These are phyloP conservation scores for Cladophialophora immunda DNA, from an alignment of 2,329 filamentous ascomycete species.

Conservation along the genomic window DNA sequence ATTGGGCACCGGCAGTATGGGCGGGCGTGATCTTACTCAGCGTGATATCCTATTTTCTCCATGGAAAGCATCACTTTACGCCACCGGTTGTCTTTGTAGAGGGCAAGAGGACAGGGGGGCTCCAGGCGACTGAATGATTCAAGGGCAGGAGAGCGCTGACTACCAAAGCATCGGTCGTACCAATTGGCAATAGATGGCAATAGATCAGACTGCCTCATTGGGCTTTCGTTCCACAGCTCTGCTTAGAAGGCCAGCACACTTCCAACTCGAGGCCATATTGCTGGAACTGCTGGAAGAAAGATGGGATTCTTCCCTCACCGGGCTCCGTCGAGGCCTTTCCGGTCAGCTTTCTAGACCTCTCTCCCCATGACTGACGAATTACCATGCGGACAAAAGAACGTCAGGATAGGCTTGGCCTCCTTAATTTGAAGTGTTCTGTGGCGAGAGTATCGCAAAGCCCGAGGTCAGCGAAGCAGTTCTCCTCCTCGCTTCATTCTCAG, in stretches of 20 bases:
- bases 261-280: background rate
- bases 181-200: background rate
- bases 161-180: background rate
- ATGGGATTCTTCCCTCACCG: background rate
- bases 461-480: background rate
- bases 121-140: constrained; percentile 20
- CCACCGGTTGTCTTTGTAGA: constrained; percentile 38
- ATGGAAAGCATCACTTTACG: constrained; percentile 34
- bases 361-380: background rate
- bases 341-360: background rate
- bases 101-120: constrained; percentile 28
- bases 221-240: background rate
- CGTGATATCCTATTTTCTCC: constrained; percentile 32
- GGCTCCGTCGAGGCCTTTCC: background rate
- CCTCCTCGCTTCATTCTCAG: background rate
- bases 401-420: background rate
- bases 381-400: background rate
- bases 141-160: background rate
- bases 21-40: constrained; percentile 29
- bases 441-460: background rate
- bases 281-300: background rate
- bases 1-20: constrained; percentile 37
- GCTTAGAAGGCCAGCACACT: background rate
- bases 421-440: background rate
- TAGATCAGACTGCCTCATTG: background rate